phyloP scores from a whole-genome alignment of 2,329 filamentous ascomycete genomes.

The Amauroascus verrucosus region DNA sequence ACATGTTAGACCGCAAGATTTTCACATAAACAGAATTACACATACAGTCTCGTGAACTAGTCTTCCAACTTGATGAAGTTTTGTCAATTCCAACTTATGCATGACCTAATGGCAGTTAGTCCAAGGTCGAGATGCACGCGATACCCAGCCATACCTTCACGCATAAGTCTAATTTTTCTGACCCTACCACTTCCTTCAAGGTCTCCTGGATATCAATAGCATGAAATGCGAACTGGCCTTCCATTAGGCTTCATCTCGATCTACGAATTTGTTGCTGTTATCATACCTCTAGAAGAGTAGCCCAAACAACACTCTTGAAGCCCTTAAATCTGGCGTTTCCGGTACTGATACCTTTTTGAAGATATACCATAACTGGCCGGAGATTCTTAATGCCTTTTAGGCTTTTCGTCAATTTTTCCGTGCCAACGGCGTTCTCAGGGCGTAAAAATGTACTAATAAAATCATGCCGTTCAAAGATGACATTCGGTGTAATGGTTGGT shows the following conservation, averaged over 20 bases:
- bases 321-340: conserved; percentile 43
- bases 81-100: conserved; percentile 47
- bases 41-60: conserved; percentile 56
- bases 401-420: conserved; percentile 49
- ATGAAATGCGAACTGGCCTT: conserved; percentile 56
- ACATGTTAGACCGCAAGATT: conserved; percentile 15
- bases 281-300: conserved; percentile 48
- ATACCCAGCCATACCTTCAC: conserved; percentile 34
- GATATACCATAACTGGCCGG: conserved; percentile 53
- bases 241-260: background rate
- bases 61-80: conserved; percentile 56
- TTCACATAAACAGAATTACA: background rate
- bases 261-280: background rate
- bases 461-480: conserved; percentile 62
- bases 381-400: conserved; percentile 69
- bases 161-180: conserved; percentile 43
- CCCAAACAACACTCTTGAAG: conserved; percentile 61
- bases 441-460: conserved; percentile 58
- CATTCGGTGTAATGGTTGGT: conserved; percentile 56
- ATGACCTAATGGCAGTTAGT: conserved; percentile 39
- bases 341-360: conserved; percentile 66
- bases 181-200: conserved; percentile 48
- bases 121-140: background rate
- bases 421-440: conserved; percentile 52
- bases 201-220: conserved; percentile 58